Conservation (phyloP, 306 rosid genomes). For the Cucumis cinereus region DNA sequence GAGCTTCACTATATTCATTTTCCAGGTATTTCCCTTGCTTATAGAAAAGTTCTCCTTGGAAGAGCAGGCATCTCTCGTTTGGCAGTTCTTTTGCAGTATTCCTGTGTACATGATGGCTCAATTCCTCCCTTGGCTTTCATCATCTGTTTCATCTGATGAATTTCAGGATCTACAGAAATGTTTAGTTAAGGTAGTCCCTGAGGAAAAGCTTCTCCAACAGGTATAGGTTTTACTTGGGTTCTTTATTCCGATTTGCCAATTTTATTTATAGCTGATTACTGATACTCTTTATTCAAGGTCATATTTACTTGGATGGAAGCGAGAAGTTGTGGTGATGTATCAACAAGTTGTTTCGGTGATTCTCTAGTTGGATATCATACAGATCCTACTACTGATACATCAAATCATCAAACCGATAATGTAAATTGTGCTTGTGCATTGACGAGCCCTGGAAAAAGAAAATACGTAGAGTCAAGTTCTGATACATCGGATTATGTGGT, state of each 20-base stretch:
- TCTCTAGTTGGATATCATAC: constrained; percentile 28
- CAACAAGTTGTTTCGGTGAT: constrained; percentile 29
- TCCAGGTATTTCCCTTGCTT: constrained; percentile 89
- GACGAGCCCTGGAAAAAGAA: constrained; percentile 64
- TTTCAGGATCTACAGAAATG: constrained; percentile 56
- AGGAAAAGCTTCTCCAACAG: constrained; percentile 94
- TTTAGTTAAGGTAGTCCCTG: constrained; percentile 72
- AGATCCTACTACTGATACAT: constrained; percentile 29
- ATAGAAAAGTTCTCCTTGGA: constrained; percentile 77
- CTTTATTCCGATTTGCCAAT: not conserved
- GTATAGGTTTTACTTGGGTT: constrained; percentile 26
- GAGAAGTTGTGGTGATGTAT: constrained; percentile 19
- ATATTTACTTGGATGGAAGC: constrained; percentile 91
- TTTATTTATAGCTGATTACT: constrained; percentile 5
- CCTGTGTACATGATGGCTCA: constrained; percentile 90
- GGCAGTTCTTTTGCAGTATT: constrained; percentile 98
- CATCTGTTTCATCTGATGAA: constrained; percentile 79
- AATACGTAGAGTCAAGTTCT: constrained; percentile 41
- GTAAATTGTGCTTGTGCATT: constrained; percentile 43
- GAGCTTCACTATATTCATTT: constrained; percentile 12
- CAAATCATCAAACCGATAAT: constrained; percentile 28
- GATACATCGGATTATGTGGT: constrained; percentile 42
- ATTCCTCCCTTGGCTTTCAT: constrained; percentile 93
- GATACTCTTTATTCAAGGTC: constrained; percentile 48
- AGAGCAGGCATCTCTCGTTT: constrained; percentile 86